A percentile compares a stretch with the other conserved stretches of the same genome.
phyloP scores from a whole-genome alignment of 2,329 filamentous ascomycete species.

The Diaporthe nobilis region DNA sequence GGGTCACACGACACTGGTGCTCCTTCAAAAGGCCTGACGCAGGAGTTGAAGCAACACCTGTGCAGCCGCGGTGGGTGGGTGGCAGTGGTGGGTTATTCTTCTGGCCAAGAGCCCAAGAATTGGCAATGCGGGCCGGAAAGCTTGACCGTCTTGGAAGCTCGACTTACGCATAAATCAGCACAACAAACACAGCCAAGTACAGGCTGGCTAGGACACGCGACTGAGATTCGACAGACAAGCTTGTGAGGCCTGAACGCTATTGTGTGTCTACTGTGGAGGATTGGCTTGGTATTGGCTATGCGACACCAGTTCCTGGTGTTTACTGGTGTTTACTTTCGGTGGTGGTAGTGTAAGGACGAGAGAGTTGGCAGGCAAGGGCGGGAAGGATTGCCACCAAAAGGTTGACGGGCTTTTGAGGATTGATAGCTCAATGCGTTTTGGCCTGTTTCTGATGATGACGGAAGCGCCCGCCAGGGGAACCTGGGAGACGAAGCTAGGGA shows the following conservation, averaged over 20 bases:
- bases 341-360: background rate
- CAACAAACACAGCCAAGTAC: constrained; percentile 32
- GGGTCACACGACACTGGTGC: constrained; percentile 1
- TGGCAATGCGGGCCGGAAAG: constrained; percentile 30
- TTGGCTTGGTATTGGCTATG: background rate
- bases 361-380: background rate
- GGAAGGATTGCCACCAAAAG: constrained; percentile 20
- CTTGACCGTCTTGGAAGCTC: constrained; percentile 32
- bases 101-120: constrained; percentile 28
- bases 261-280: background rate
- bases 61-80: background rate
- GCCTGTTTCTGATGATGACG: constrained; percentile 28
- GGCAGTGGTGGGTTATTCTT: background rate
- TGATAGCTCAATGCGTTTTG: background rate
- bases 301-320: background rate
- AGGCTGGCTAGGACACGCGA: constrained; percentile 1
- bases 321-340: constrained; percentile 18
- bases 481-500: constrained; percentile 14
- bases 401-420: constrained; percentile 11
- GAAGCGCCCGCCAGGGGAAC: constrained; percentile 32
- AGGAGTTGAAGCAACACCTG: background rate
- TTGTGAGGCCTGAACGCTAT: background rate
- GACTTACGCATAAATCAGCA: constrained; percentile 42
- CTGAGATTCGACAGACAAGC: background rate
- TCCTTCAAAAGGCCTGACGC: background rate